These are phyloP conservation scores for Boletus vermiculosoides DNA, from an alignment of 768 basidiomycete species.

Conservation along the genomic window DNA sequence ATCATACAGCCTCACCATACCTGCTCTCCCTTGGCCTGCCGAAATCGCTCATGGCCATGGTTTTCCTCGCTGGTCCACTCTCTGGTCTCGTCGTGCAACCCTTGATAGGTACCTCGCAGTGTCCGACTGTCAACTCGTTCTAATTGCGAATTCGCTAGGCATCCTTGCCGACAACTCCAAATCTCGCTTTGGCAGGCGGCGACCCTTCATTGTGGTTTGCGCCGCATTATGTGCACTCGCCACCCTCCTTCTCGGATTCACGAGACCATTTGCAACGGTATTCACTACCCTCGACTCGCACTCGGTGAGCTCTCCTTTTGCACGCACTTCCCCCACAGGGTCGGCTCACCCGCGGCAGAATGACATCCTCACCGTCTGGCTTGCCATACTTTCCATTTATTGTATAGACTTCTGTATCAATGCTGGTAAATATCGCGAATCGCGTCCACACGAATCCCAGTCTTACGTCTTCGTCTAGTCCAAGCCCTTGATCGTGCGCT, in stretches of 20 bases:
- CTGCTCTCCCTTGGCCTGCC: conserved; percentile 84
- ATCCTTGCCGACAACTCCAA: conserved; percentile 82
- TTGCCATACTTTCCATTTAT: conserved; percentile 74
- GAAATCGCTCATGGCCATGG: conserved; percentile 84
- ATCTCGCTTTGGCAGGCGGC: conserved; percentile 77
- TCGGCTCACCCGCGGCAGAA: conserved; percentile 41
- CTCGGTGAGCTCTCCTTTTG: conserved; percentile 29
- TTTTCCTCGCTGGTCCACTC: conserved; percentile 89
- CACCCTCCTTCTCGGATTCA: conserved; percentile 84
- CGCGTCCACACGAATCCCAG: neutral
- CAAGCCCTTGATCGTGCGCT: conserved; percentile 90
- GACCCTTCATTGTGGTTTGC: conserved; percentile 82
- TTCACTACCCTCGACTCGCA: conserved; percentile 37
- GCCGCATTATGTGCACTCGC: conserved; percentile 63
- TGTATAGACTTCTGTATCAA: conserved; percentile 66
- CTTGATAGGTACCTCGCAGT: conserved; percentile 59
- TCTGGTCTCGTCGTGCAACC: conserved; percentile 92
- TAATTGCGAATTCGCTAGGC: conserved; percentile 26
- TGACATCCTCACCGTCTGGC: conserved; percentile 63
- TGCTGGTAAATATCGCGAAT: conserved; percentile 37
- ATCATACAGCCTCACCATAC: conserved; percentile 70
- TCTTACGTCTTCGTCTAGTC: conserved; percentile 42
- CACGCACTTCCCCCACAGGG: neutral
- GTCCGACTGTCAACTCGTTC: neutral
- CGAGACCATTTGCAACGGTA: conserved; percentile 59